Conservation (phyloP, 176 grass and related monocot species). For the Raddia distichophylla region DNA sequence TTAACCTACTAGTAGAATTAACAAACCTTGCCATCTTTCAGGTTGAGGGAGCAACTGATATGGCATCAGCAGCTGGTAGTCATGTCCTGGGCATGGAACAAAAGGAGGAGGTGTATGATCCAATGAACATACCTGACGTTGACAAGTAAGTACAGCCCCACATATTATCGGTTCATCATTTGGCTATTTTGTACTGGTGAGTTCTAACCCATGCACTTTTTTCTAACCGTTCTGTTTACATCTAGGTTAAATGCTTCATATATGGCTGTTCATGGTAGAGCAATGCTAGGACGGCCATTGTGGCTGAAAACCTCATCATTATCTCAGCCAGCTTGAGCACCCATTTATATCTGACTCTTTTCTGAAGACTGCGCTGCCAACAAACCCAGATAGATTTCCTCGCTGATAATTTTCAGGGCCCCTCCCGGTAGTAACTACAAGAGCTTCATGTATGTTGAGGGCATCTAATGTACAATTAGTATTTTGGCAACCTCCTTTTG, state of each 20-base stretch:
- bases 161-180: background rate
- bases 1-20: background rate
- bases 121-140: constrained; percentile 82
- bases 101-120: constrained; percentile 87
- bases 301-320: constrained; percentile 84
- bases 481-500: background rate
- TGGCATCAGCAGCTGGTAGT: constrained; percentile 44
- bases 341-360: background rate
- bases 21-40: constrained; percentile 46
- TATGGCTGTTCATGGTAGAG: constrained; percentile 75
- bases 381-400: background rate
- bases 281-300: constrained; percentile 78
- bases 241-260: constrained; percentile 86
- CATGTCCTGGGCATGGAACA: constrained; percentile 64
- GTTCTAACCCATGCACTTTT: constrained; percentile 30
- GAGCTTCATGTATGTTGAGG: constrained; percentile 18
- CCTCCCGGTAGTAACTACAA: background rate
- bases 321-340: constrained; percentile 43
- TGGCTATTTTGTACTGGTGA: background rate
- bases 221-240: background rate
- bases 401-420: background rate
- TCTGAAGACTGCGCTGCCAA: constrained; percentile 1
- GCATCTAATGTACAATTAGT: constrained; percentile 21
- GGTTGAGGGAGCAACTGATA: constrained; percentile 65
- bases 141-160: constrained; percentile 61